phyloP scores from a whole-genome alignment of 139 green algal species.

The Spirogloea muscicola region DNA sequence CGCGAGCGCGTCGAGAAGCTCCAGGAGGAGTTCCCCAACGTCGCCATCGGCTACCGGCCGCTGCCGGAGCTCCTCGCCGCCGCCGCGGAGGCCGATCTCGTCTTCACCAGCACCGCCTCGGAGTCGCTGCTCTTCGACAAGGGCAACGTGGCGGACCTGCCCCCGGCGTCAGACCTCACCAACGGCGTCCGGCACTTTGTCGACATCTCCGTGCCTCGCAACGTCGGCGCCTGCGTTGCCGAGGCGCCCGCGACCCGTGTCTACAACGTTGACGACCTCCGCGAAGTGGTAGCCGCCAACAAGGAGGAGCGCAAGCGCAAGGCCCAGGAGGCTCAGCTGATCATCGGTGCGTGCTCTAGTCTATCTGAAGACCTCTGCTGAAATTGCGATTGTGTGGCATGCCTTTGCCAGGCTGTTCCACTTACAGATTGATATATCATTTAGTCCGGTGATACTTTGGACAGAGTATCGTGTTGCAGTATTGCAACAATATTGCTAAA shows the following conservation, averaged over 20 bases:
- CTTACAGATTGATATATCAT: too few relatives aligned
- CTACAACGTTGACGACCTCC: slow-evolving; percentile 99
- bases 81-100: slow-evolving; percentile 73
- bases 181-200: slow-evolving; percentile 88
- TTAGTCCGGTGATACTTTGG: too few relatives aligned
- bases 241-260: slow-evolving; percentile 65
- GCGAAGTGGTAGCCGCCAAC: slow-evolving; percentile 95
- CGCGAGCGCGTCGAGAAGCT: slow-evolving; percentile 82
- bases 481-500: too few relatives aligned
- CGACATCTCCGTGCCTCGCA: slow-evolving; percentile 96
- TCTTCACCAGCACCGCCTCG: slow-evolving; percentile 82
- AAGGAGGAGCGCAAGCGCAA: slow-evolving; percentile 77
- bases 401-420: too few relatives aligned
- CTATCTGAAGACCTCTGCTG: too few relatives aligned
- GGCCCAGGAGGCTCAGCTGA: slow-evolving; percentile 63
- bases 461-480: too few relatives aligned
- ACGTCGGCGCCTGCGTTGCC: slow-evolving; percentile 81
- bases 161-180: slow-evolving; percentile 55
- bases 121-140: slow-evolving; percentile 51
- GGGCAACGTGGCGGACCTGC: slow-evolving; percentile 55
- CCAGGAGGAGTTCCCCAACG: slow-evolving; percentile 91
- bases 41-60: slow-evolving; percentile 86
- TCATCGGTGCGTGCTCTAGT: too few relatives aligned
- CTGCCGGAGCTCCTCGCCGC: slow-evolving; percentile 86
- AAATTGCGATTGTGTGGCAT: too few relatives aligned